Base-by-base conservation (phyloP, 345 rosid genomes). In the Eucalyptus tenuipes region DNA sequence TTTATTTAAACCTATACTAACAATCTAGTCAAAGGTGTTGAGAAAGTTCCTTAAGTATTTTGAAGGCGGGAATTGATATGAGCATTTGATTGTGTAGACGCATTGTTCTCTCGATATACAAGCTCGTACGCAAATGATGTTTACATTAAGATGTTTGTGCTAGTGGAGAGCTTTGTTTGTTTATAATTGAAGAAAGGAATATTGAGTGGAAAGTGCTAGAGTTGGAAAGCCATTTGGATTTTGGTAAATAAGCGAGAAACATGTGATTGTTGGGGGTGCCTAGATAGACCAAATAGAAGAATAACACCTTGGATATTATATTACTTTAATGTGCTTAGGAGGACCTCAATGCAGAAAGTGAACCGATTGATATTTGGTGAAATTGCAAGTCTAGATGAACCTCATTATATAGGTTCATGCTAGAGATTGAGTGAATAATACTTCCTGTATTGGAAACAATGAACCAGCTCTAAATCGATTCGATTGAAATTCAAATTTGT, bases 1-100 rank as follows among this genome's bases (percentile, higher is more conserved):
- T 71, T 71, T 17, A 71, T 71, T 33, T 37, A 33, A 33, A 71
- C 13, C 81, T 71, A 5, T 13, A 71, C 13, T 33, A 17, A 71
- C 81, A 71, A 71, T 71, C 81, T 71, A 33, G 81, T 71, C 13
- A 71, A 71, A 33, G 81, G 81, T 33, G 59, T 48, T 88, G 33
- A 87, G 90, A 14, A 91, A 90, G 87, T 89, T 89, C 88, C 88
- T 91, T 40, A 48, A 89, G 53, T 81, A 31, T 2, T 71, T 88
- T 13, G 93, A 89, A 84, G 92, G 50, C 22, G 2, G 82, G 92
- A 3, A 47, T 90, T 2, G 89, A 87, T 59, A 59, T 55, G 92
- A 90, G 13, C 49, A 68, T 71, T 17, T 37, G 25, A 71, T 14
- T 20, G 25, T 71, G 81, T 37, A 37, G 45, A 71, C 12, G 10